phyloP scores from a whole-genome alignment of 495 filamentous ascomycete genomes.

The Daldinia vernicosa region DNA sequence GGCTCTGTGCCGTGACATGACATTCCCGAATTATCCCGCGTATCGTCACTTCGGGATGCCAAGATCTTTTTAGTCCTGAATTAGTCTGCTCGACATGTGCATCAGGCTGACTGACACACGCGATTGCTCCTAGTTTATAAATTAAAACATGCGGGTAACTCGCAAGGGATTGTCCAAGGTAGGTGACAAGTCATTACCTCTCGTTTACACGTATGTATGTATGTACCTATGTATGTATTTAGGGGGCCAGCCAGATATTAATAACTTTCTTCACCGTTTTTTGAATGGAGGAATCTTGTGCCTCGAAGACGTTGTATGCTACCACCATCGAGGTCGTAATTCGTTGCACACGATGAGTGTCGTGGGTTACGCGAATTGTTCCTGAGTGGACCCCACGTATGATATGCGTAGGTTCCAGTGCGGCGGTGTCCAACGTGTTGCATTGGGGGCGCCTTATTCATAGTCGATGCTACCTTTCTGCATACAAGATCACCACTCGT shows the following conservation, averaged over 20 bases:
- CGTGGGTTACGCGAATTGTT: slow-evolving; percentile 2
- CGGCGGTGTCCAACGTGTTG: slow-evolving; percentile 13
- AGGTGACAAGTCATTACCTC: neutral
- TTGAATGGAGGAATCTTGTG: neutral
- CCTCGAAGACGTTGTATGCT: slow-evolving; percentile 9
- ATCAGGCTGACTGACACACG: too few species aligned
- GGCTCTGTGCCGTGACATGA: slow-evolving; percentile 11
- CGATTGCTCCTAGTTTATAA: neutral
- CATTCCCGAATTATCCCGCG: slow-evolving; percentile 32
- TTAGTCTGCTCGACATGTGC: neutral
- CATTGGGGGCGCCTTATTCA: neutral
- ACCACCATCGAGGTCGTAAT: neutral
- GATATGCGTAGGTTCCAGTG: slow-evolving; percentile 20
- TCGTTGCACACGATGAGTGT: slow-evolving; percentile 6
- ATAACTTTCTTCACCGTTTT: slow-evolving; percentile 9
- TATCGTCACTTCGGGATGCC: slow-evolving; percentile 21
- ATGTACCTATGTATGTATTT: too few species aligned
- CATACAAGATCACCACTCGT: neutral
- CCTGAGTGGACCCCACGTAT: slow-evolving; percentile 7
- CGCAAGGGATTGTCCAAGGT: neutral
- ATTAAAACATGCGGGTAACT: neutral
- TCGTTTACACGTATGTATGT: slow-evolving; percentile 1
- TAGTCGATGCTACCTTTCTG: slow-evolving; percentile 3
- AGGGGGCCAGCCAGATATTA: neutral
- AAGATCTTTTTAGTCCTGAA: slow-evolving; percentile 25